Evolutionary conservation across 2,329 filamentous ascomycete species (phyloP), one percentile per base, ranked within the genome.

Genomic region (Escovopsis sp.): DNA sequence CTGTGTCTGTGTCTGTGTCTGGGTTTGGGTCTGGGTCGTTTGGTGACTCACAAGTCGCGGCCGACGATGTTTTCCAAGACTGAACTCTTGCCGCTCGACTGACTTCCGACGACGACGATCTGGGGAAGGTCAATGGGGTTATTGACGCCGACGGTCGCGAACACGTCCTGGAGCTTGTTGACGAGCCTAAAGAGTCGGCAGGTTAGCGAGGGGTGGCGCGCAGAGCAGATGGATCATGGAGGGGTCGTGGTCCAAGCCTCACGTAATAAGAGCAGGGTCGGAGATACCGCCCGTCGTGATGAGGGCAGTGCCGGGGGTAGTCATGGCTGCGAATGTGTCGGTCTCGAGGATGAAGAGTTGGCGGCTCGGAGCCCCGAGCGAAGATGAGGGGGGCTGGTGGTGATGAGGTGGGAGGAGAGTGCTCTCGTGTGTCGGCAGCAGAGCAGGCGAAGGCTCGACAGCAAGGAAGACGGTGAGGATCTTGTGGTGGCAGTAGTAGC

Each of bases 91-190:
- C 91, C 91, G 64, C 89, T 95, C 15, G 91, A 98, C 70, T 98
- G 91, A 64, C 88, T 95, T 58, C 91, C 91, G 44, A 98, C 91
- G 52, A 98, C 91, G 53, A 83, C 89, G 62, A 98, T 98, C 70
- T 98, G 91, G 42, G 91, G 91, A 49, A 98, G 69, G 70, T 98
- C 91, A 72, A 98, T 98, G 48, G 91, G 91, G 66, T 98, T 98
- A 76, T 94, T 91, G 57, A 96, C 91, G 54, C 91, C 91, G 53
- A 98, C 91, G 35, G 91, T 96, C 48, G 89, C 82, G 62, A 98
- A 98, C 53, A 98, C 91, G 85, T 98, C 91, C 63, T 98, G 91
- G 38, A 98, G 80, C 72, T 94, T 96, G 73, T 98, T 98, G 61
- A 98, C 91, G 54, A 96, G 82, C 57, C 76, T 81, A 53, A 42